Conservation (phyloP, 257 asterid genomes). For the Gentiana macrophylla region DNA sequence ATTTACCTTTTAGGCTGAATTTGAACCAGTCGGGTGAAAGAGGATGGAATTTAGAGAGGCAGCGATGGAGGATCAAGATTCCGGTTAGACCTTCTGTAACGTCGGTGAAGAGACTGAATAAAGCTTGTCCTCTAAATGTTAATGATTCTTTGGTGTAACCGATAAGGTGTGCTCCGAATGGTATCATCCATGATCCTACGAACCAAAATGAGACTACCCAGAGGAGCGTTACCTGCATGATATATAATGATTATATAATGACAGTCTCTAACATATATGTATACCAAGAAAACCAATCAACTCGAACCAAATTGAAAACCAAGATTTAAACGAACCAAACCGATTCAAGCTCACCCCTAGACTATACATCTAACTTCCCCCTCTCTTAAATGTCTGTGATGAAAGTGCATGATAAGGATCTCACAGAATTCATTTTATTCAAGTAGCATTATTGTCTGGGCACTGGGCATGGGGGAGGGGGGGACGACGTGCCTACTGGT, state of each 20-base stretch:
- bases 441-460: too few species aligned
- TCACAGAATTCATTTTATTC: too few species aligned
- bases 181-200: constrained; percentile 96
- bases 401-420: too few species aligned
- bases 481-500: too few species aligned
- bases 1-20: constrained; percentile 68
- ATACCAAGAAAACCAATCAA: too few species aligned
- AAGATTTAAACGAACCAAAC: too few species aligned
- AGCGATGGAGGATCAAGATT: constrained; percentile 62
- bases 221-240: constrained; percentile 71
- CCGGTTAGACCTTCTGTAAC: constrained; percentile 94
- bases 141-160: constrained; percentile 82
- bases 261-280: not conserved
- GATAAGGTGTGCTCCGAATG: constrained; percentile 71
- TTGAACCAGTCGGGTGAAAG: constrained; percentile 86
- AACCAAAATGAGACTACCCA: constrained; percentile 97
- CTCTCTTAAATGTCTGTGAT: too few species aligned
- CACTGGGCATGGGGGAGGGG: too few species aligned
- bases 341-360: too few species aligned
- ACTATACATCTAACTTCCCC: too few species aligned
- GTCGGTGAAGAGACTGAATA: constrained; percentile 91
- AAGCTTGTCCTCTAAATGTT: constrained; percentile 81
- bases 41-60: constrained; percentile 69
- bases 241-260: too few species aligned
- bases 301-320: too few species aligned